phyloP scores from a whole-genome alignment of 805 yeast genomes.

The Kazachstania bromeliacearum region DNA sequence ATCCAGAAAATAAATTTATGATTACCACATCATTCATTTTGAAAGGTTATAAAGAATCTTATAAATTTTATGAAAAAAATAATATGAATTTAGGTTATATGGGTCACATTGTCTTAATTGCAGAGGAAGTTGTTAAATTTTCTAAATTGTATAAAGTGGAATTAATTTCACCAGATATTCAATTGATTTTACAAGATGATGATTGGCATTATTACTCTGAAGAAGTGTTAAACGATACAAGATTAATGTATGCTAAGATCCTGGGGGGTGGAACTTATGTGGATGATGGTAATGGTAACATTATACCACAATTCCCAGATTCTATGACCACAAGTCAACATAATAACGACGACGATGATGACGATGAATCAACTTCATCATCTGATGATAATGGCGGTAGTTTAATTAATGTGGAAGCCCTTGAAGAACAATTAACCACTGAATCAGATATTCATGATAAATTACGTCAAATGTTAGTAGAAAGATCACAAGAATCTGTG shows the following conservation, averaged over 20 bases:
- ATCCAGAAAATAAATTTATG: constrained; percentile 30
- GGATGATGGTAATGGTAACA: constrained; percentile 20
- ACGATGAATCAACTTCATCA: background rate
- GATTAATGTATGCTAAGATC: constrained; percentile 27
- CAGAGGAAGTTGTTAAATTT: constrained; percentile 92
- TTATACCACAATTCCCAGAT: constrained; percentile 15
- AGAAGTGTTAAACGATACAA: constrained; percentile 24
- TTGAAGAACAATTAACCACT: constrained; percentile 20
- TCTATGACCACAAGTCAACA: background rate
- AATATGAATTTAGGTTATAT: constrained; percentile 79
- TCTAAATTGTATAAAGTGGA: constrained; percentile 32
- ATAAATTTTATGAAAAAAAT: constrained; percentile 47
- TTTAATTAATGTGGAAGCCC: constrained; percentile 13
- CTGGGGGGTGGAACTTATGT: constrained; percentile 26
- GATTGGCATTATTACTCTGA: constrained; percentile 25
- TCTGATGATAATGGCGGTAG: constrained; percentile 8
- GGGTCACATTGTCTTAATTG: constrained; percentile 88
- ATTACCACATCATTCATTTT: constrained; percentile 48
- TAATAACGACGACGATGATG: background rate
- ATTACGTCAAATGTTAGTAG: constrained; percentile 21
- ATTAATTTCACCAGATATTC: constrained; percentile 24
- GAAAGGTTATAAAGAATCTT: constrained; percentile 50
- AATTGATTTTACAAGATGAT: constrained; percentile 13
- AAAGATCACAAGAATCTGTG: constrained; percentile 20
- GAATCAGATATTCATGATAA: constrained; percentile 25